Evolutionary conservation across 2,329 filamentous ascomycete genomes (phyloP).

Genomic region (Myriangium duriaei): DNA sequence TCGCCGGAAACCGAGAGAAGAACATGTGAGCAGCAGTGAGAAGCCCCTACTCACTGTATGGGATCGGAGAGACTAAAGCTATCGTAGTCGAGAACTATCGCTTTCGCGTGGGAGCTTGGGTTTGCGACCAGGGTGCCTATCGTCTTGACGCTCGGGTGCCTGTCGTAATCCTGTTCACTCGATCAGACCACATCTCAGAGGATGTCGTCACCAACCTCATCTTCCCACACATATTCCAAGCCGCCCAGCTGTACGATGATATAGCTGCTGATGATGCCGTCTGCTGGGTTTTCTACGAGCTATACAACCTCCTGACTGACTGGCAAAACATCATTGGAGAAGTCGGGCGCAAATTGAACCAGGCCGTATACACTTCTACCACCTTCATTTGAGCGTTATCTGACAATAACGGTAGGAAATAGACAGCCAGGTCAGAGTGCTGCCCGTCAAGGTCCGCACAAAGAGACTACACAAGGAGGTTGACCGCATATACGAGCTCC

Average conservation of each 20-base stretch:
- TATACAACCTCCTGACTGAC: slow-evolving; percentile 24
- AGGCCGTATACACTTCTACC: slow-evolving; percentile 15
- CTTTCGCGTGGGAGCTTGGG: slow-evolving; percentile 25
- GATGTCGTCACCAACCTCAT: slow-evolving; percentile 22
- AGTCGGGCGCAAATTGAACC: slow-evolving; percentile 21
- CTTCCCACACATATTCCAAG: slow-evolving; percentile 17
- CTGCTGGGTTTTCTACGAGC: slow-evolving; percentile 24
- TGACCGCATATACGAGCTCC: slow-evolving; percentile 25
- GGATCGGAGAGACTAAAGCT: not conserved
- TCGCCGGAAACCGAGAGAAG: slow-evolving; percentile 19
- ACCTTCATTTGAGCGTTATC: not conserved
- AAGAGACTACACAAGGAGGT: slow-evolving; percentile 22
- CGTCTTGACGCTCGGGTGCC: slow-evolving; percentile 19
- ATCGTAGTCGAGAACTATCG: slow-evolving; percentile 21
- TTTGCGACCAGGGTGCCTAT: slow-evolving; percentile 23
- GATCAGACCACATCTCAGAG: slow-evolving; percentile 19
- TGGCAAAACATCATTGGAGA: slow-evolving; percentile 28
- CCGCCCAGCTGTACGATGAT: slow-evolving; percentile 17
- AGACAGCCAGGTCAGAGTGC: slow-evolving; percentile 22
- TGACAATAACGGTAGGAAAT: slow-evolving; percentile 15
- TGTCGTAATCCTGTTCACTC: slow-evolving; percentile 24
- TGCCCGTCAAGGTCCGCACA: slow-evolving; percentile 23
- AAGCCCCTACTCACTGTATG: not conserved
- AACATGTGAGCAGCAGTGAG: slow-evolving; percentile 10
- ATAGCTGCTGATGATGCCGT: slow-evolving; percentile 24